Conservation (phyloP, 129 eudicot genomes). For the Flaveria trinervia region DNA sequence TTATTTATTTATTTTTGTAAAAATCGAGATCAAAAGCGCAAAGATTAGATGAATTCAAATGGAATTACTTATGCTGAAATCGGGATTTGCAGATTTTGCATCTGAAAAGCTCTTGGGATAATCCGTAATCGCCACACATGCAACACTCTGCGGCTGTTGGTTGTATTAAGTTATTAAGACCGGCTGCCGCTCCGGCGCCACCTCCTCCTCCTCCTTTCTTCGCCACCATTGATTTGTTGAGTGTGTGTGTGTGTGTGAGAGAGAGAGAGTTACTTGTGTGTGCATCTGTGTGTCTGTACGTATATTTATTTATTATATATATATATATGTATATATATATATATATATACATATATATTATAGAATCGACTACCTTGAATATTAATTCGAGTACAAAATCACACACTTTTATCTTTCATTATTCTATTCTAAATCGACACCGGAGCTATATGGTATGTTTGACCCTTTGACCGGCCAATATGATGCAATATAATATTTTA, state of each 20-base stretch:
- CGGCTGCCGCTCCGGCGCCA: not conserved
- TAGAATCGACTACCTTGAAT: not conserved
- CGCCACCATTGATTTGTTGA: constrained; percentile 40
- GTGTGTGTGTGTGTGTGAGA: too few species aligned
- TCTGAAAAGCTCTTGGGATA: constrained; percentile 59
- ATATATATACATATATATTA: not conserved
- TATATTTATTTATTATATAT: constrained; percentile 14
- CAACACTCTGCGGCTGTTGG: constrained; percentile 56
- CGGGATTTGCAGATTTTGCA: constrained; percentile 68
- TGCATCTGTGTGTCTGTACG: not conserved
- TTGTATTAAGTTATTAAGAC: constrained; percentile 7
- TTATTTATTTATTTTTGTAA: too few species aligned
- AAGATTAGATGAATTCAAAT: not conserved
- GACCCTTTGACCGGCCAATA: too few species aligned
- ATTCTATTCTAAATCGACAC: not conserved
- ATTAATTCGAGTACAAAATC: not conserved
- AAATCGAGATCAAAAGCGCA: too few species aligned
- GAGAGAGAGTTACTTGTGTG: not conserved
- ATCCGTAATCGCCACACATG: constrained; percentile 84
- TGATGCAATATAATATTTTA: too few species aligned
- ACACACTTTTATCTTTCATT: not conserved
- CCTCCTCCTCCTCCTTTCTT: constrained; percentile 31
- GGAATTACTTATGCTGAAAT: constrained; percentile 75
- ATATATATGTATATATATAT: not conserved
- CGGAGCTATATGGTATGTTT: too few species aligned